Percentiles rank a stretch among this genome's conserved stretches.
These are phyloP conservation scores for Recurvomyces mirabilis DNA, from an alignment of 495 filamentous ascomycete species.

Conservation along the genomic window DNA sequence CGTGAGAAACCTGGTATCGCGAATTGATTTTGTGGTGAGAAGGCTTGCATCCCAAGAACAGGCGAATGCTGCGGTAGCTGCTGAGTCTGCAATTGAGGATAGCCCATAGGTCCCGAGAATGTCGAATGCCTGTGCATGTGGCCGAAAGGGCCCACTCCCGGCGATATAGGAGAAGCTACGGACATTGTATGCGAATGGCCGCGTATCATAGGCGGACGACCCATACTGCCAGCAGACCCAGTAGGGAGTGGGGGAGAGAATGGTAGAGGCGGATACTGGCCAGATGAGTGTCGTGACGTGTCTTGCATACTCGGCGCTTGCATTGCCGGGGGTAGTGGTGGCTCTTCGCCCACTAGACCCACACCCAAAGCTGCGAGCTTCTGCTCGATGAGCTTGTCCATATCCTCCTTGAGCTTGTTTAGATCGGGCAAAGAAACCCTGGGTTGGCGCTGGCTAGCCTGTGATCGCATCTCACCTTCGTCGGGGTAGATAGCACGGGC, in stretches of 20 bases:
- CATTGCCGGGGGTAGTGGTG: slow-evolving; percentile 33
- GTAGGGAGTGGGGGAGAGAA: slow-evolving; percentile 66
- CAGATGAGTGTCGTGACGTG: slow-evolving; percentile 50
- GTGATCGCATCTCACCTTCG: slow-evolving; percentile 43
- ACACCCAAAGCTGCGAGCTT: slow-evolving; percentile 87
- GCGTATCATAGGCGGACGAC: slow-evolving; percentile 14
- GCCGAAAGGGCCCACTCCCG: slow-evolving; percentile 19
- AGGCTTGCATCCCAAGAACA: slow-evolving; percentile 4
- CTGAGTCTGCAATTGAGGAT: slow-evolving; percentile 12
- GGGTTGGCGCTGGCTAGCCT: slow-evolving; percentile 42
- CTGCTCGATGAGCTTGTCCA: slow-evolving; percentile 68
- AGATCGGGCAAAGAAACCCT: slow-evolving; percentile 67
- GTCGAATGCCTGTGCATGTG: slow-evolving; percentile 34
- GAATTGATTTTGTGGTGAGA: slow-evolving; percentile 22
- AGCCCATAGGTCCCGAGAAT: slow-evolving; percentile 26
- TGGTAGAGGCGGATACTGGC: slow-evolving; percentile 50
- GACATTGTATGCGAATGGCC: slow-evolving; percentile 32
- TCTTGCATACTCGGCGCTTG: slow-evolving; percentile 11
- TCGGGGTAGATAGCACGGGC: slow-evolving; percentile 67
- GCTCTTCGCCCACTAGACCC: slow-evolving; percentile 59
- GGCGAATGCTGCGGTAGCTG: slow-evolving; percentile 2
- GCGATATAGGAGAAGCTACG: slow-evolving; percentile 30
- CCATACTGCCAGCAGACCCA: slow-evolving; percentile 45
- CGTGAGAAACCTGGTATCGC: slow-evolving; percentile 16
- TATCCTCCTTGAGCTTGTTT: slow-evolving; percentile 73